Evolutionary conservation across 2,329 filamentous ascomycete species (phyloP).

Genomic region (Beauveria sp.): DNA sequence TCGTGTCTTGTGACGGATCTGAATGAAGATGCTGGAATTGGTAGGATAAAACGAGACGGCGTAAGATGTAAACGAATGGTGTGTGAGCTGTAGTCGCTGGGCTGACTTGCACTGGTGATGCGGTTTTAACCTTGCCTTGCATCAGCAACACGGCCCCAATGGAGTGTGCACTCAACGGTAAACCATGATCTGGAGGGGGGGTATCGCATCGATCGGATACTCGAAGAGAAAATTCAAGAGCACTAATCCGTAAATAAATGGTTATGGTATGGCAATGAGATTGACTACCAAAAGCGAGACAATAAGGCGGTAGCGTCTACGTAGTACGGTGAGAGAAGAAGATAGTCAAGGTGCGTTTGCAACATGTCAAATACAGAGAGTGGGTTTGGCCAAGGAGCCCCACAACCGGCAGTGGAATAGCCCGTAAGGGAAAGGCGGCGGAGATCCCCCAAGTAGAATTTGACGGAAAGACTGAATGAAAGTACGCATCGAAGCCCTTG

Average conservation of each 20-base stretch:
- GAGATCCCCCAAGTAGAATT: neutral
- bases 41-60: neutral
- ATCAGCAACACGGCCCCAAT: neutral
- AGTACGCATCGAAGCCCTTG: neutral
- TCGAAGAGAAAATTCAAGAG: neutral
- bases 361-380: neutral
- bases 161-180: neutral
- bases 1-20: neutral
- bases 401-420: neutral
- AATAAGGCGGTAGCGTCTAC: neutral
- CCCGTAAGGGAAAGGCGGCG: neutral
- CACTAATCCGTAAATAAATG: neutral
- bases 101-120: conserved; percentile 1
- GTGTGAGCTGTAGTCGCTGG: neutral
- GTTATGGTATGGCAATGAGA: neutral
- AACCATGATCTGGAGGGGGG: neutral
- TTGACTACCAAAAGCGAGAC: neutral
- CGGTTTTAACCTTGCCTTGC: neutral
- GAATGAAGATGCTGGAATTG: neutral
- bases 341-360: neutral
- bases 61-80: neutral
- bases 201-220: neutral
- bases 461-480: neutral
- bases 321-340: neutral
- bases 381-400: neutral